Percentiles rank a stretch among this genome's conserved stretches.
Evolutionary conservation across 306 rosid genomes (phyloP).

Genomic region (Quercus alba): DNA sequence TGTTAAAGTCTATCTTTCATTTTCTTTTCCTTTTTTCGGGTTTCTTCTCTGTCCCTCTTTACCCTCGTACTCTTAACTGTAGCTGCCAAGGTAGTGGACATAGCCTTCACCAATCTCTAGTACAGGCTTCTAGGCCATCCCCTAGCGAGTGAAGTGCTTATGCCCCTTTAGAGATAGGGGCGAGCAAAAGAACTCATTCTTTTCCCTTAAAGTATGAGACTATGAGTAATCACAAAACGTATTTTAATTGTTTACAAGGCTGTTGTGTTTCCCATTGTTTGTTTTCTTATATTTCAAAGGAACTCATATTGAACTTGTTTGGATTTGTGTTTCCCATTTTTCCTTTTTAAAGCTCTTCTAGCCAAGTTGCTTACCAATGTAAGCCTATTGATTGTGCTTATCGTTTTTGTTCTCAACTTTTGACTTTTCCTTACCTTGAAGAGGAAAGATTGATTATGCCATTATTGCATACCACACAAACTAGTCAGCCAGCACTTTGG

Average conservation of each 20-base stretch:
- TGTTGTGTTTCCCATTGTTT: neutral
- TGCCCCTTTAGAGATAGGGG: too few species aligned
- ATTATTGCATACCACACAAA: neutral
- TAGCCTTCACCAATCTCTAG: neutral
- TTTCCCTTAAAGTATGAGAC: too few species aligned
- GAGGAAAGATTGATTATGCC: neutral
- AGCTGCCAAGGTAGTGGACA: neutral
- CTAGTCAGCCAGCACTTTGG: neutral
- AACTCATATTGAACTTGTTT: neutral
- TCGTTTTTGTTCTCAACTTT: neutral
- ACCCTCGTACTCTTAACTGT: neutral
- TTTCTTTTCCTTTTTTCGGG: neutral
- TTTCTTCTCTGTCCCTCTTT: neutral
- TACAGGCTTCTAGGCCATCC: neutral
- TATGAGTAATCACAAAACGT: neutral
- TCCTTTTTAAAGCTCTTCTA: neutral
- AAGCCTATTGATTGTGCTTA: neutral
- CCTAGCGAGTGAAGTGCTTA: too few species aligned
- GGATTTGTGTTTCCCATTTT: neutral
- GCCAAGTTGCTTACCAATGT: neutral
- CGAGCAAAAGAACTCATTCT: too few species aligned
- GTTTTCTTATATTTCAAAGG: neutral
- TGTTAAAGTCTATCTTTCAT: neutral
- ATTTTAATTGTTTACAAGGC: neutral
- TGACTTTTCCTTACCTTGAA: neutral